Evolutionary conservation across 805 yeast species (phyloP).

Genomic region (Saccharomyces paradoxus): DNA sequence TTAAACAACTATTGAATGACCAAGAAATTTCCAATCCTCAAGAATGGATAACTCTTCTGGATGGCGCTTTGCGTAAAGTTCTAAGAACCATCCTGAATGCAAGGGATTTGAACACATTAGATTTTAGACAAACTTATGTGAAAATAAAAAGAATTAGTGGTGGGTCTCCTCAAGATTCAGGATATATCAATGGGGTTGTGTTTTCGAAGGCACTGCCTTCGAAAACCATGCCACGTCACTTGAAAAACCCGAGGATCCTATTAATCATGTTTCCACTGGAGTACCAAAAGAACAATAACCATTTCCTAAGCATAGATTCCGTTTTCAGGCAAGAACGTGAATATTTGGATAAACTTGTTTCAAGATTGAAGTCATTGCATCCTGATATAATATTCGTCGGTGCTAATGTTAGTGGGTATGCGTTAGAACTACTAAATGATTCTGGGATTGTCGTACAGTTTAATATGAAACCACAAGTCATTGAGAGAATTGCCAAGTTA

Average conservation of each 20-base stretch:
- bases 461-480: constrained; percentile 71
- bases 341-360: constrained; percentile 71
- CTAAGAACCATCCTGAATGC: constrained; percentile 53
- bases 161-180: constrained; percentile 52
- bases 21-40: constrained; percentile 41
- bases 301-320: constrained; percentile 73
- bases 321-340: constrained; percentile 83
- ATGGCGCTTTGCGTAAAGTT: constrained; percentile 44
- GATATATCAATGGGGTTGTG: constrained; percentile 65
- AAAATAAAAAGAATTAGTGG: constrained; percentile 83
- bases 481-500: constrained; percentile 67
- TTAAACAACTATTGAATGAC: constrained; percentile 55
- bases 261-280: constrained; percentile 85
- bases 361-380: constrained; percentile 61
- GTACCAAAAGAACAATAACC: constrained; percentile 67
- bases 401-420: constrained; percentile 74
- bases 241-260: constrained; percentile 66
- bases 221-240: constrained; percentile 60
- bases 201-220: constrained; percentile 79
- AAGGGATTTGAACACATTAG: constrained; percentile 63
- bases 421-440: constrained; percentile 59
- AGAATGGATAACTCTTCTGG: constrained; percentile 53
- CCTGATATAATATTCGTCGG: constrained; percentile 78
- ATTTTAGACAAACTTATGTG: constrained; percentile 71
- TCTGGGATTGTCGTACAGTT: constrained; percentile 76